A percentile compares a stretch with the other conserved stretches of the same genome.
These are phyloP conservation scores for Paspalum notatum DNA, from an alignment of 176 grass and related monocot species.

Conservation along the genomic window DNA sequence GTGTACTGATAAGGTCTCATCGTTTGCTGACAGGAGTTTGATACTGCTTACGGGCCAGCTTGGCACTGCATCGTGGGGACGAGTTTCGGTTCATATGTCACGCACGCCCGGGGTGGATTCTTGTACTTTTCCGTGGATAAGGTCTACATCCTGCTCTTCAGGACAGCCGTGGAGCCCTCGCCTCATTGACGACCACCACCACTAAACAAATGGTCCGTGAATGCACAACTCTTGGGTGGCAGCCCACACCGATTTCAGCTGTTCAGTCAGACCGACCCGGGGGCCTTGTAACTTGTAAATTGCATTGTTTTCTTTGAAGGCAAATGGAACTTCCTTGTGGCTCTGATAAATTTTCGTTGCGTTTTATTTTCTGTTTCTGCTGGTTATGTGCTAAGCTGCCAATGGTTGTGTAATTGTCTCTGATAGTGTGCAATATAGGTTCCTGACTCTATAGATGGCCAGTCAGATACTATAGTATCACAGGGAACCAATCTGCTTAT, in stretches of 20 bases:
- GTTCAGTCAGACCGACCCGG: not conserved
- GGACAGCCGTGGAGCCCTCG: conserved; percentile 76
- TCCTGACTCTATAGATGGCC: conserved; percentile 20
- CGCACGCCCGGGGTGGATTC: conserved; percentile 89
- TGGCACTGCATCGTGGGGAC: conserved; percentile 99
- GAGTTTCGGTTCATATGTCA: conserved; percentile 96
- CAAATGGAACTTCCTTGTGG: not conserved
- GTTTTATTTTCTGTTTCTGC: not conserved
- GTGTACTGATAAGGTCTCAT: conserved; percentile 30
- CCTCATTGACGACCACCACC: conserved; percentile 45
- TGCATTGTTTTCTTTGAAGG: conserved; percentile 31
- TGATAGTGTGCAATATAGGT: not conserved
- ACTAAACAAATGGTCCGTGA: conserved; percentile 17
- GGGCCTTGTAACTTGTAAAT: conserved; percentile 43
- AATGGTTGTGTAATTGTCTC: not conserved
- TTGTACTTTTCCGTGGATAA: conserved; percentile 97
- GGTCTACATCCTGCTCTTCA: conserved; percentile 88
- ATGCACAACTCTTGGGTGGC: not conserved
- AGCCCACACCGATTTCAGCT: conserved; percentile 19
- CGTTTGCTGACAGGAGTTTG: conserved; percentile 79
- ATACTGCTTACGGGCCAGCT: conserved; percentile 81
- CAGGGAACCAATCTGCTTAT: not conserved
- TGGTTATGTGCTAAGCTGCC: not conserved
- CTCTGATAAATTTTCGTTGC: not conserved
- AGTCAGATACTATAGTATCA: not conserved